Percentiles rank a stretch among this genome's conserved stretches.
Evolutionary conservation across 495 filamentous ascomycete species (phyloP).

Genomic region (Penicillium odoratum): DNA sequence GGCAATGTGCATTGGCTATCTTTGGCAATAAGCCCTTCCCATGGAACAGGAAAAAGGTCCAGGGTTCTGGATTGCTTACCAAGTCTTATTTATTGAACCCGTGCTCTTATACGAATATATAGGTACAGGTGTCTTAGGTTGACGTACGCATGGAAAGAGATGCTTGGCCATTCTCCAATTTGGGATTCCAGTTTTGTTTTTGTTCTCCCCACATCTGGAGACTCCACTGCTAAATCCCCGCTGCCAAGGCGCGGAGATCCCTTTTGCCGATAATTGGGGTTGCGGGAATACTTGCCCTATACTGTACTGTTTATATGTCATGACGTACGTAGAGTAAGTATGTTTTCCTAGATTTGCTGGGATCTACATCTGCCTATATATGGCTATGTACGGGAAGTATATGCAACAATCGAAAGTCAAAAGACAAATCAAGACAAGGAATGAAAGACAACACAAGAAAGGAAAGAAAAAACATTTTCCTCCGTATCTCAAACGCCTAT

Average conservation of each 20-base stretch:
- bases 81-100: background rate
- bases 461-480: background rate
- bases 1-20: background rate
- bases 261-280: background rate
- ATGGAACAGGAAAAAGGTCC: background rate
- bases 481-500: slow-evolving; percentile 5
- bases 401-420: background rate
- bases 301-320: background rate
- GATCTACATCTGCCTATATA: slow-evolving; percentile 1
- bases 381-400: slow-evolving; percentile 6
- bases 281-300: slow-evolving; percentile 1
- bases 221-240: background rate
- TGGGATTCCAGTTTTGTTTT: background rate
- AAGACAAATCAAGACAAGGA: background rate
- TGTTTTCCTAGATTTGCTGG: background rate
- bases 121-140: too few species aligned
- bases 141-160: too few species aligned
- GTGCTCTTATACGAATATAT: background rate
- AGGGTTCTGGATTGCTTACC: background rate
- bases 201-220: background rate
- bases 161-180: too few species aligned
- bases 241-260: slow-evolving; percentile 4
- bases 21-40: background rate
- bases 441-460: background rate
- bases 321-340: background rate